phyloP scores from a whole-genome alignment of 768 basidiomycete genomes.

The Strobilomyces confusus region DNA sequence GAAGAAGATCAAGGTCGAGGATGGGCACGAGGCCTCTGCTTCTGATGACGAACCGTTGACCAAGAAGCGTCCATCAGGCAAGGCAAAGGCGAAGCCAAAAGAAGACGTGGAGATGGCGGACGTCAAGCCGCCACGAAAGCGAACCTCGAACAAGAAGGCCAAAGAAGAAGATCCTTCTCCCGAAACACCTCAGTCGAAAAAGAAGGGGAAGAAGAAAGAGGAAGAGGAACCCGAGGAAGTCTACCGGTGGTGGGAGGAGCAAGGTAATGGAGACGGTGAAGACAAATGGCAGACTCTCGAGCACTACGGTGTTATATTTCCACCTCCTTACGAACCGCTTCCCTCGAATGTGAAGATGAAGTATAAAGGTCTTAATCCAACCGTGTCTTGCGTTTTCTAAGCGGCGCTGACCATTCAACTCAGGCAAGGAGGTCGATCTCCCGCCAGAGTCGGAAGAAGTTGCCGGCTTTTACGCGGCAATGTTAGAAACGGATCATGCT shows the following conservation, averaged over 20 bases:
- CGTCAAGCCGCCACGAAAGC: slow-evolving; percentile 40
- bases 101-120: slow-evolving; percentile 46
- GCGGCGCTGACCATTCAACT: slow-evolving; percentile 16
- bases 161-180: slow-evolving; percentile 44
- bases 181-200: slow-evolving; percentile 46
- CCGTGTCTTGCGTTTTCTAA: slow-evolving; percentile 7
- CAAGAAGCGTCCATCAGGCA: slow-evolving; percentile 26
- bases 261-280: slow-evolving; percentile 68
- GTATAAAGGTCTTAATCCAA: slow-evolving; percentile 70
- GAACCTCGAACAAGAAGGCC: slow-evolving; percentile 48
- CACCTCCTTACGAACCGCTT: slow-evolving; percentile 86
- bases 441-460: slow-evolving; percentile 91
- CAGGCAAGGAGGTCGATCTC: slow-evolving; percentile 77
- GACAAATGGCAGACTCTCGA: slow-evolving; percentile 94
- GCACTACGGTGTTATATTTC: slow-evolving; percentile 93
- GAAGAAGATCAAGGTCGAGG: slow-evolving; percentile 64
- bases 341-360: slow-evolving; percentile 87
- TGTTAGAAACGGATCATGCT: slow-evolving; percentile 91
- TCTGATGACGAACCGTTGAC: slow-evolving; percentile 35
- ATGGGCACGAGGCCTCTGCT: slow-evolving; percentile 26
- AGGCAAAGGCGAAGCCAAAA: slow-evolving; percentile 44
- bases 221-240: slow-evolving; percentile 63
- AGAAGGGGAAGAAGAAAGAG: slow-evolving; percentile 54
- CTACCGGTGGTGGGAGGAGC: slow-evolving; percentile 85
- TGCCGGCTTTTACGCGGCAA: slow-evolving; percentile 90